These are phyloP conservation scores for Pelargonium fulgidum DNA, from an alignment of 441 rosid species.

Conservation along the genomic window DNA sequence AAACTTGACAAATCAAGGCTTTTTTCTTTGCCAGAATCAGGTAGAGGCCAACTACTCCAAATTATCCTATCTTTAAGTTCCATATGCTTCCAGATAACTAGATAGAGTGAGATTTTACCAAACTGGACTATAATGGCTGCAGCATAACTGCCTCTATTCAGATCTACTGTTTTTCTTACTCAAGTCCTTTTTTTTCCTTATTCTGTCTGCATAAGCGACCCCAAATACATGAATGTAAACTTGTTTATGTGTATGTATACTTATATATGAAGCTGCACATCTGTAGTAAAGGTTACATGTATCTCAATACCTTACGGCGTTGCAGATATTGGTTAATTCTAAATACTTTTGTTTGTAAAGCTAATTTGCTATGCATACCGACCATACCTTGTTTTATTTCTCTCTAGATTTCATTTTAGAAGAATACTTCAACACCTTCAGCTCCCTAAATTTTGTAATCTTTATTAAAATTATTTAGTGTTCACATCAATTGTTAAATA, in stretches of 20 bases:
- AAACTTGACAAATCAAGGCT: too few relatives aligned
- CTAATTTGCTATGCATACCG: background rate
- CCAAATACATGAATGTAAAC: background rate
- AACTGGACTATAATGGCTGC: too few relatives aligned
- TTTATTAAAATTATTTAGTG: background rate
- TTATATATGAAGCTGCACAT: too few relatives aligned
- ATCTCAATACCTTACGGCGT: background rate
- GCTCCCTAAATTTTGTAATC: background rate
- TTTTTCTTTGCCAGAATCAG: too few relatives aligned
- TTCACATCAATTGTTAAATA: background rate
- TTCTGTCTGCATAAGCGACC: too few relatives aligned
- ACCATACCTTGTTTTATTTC: background rate
- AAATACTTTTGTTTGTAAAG: background rate
- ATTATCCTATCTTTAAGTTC: too few relatives aligned
- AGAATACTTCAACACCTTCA: background rate
- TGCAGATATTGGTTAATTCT: constrained; percentile 4
- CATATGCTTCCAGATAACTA: too few relatives aligned
- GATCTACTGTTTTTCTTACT: too few relatives aligned
- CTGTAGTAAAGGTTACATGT: background rate
- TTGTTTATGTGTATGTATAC: background rate
- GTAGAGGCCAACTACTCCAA: too few relatives aligned
- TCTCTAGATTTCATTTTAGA: background rate
- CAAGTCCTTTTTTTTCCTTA: too few relatives aligned
- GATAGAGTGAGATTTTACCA: too few relatives aligned
- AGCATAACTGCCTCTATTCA: too few relatives aligned